Base-by-base conservation (phyloP, 768 basidiomycete species). In the Boletus sp. region DNA sequence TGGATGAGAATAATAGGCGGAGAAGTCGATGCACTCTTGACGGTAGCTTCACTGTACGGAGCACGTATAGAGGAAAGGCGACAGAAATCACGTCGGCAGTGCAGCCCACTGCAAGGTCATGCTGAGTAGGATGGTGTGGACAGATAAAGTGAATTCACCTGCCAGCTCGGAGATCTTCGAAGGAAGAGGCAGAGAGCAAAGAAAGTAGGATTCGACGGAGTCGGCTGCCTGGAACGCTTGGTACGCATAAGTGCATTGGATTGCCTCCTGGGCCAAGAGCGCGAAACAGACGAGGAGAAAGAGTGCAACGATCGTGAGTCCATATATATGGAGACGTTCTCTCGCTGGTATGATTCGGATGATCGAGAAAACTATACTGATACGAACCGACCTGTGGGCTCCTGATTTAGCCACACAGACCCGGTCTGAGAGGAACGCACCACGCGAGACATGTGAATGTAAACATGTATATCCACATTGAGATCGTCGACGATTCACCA, bases 331-430 rank as follows among this genome's bases (percentile, higher is more conserved):
- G 48, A 64, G 58, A 9, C 50, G 47, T 35, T 50, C 65, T 13
- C 29, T 30, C 8, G 33, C 9, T 5, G 57, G 62, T 45, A 66
- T 50, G 7, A 63, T 38, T 17, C 63, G 63, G 47, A 54, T 23
- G 25, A 66, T 57, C 13, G 63, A 64, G 25, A 47, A 55, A 2
- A 64, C 37, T 1, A 64, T 56, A 49, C 63, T 64, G 39, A 60
- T 46, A n/a, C 63, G 64, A 29, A 66, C 58, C 1, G 61, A 50
- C 63, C 63, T 64, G 33, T 35, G 5, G 5, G 17, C 39, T 15
- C 15, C 19, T 13, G 38, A 44, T 11, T 41, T 39, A 17, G 44
- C n/a, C 10, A n/a, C 17, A 40, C 13, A 5, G 13, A 39, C 17
- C 17, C 21, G 9, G 32, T 14, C n/a, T 3, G 15, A 15, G 37